Base-by-base conservation (phyloP, 176 grass and related monocot species). In the Elaeis guineensis region DNA sequence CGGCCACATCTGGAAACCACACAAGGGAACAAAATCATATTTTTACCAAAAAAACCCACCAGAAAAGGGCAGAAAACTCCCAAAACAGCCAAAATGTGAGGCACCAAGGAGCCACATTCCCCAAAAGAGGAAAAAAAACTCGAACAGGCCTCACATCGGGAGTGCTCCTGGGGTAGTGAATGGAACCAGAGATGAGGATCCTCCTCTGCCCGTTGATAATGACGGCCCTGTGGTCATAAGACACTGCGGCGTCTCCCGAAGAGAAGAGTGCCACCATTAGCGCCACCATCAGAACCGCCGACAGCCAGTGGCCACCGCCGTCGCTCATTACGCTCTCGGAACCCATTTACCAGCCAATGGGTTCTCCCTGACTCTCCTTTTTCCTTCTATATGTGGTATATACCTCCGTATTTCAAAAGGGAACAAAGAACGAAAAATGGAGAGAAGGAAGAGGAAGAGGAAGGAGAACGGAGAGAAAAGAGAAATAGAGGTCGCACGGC, bases 151-250 rank as follows among this genome's bases (percentile, higher is more conserved):
- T 56, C 17, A 90, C 90, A 68, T 90, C 86, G 25, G 86, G 86
- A 4, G 83, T 90, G 80, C 90, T 90, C 26, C 90, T 67, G 0
- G 90, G 86, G 86, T 95, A 95, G 80, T 95, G 90, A 79, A 95
- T 95, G 61, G 90, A 95, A 59, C 90, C 90, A 63, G 90, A 95
- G 63, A 95, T 81, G 68, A 95, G 86, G 76, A 95, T 84, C 74
- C 86, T 85, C 66, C 83, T 73, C 51, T 62, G 79, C 8, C 90
- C 90, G 65, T 95, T 82, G 62, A 95, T 84, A 77, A 86, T 61
- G 71, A 95, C 58, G 29, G 90, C 62, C 57, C 85, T 88, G 77
- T 72, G 90, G 68, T 95, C 90, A 57, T 95, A 95, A 24, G 80
- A 70, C 19, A 95, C 90, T 63, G 83, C 64, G n/a, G 82, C 90